These are phyloP conservation scores for Solanum lignicaule DNA, from an alignment of 257 asterid species.

Conservation along the genomic window DNA sequence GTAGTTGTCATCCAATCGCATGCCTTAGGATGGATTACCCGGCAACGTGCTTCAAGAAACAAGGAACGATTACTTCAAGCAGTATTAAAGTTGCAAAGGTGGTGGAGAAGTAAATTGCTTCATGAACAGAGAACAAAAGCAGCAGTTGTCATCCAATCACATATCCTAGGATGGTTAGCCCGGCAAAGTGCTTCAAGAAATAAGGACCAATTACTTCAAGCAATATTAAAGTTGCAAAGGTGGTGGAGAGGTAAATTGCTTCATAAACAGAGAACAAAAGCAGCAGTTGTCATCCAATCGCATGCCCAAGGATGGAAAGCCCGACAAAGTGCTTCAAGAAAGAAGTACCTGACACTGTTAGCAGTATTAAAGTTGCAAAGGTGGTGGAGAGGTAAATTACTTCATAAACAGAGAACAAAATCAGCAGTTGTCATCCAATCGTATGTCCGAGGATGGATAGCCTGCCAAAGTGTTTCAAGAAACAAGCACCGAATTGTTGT, in stretches of 20 bases:
- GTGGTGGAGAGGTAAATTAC: conserved; percentile 64
- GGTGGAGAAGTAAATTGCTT: conserved; percentile 59
- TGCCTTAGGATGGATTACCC: conserved; percentile 53
- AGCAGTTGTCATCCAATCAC: conserved; percentile 59
- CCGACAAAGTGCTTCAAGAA: conserved; percentile 30
- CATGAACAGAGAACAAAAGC: conserved; percentile 27
- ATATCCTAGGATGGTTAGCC: conserved; percentile 55
- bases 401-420: conserved; percentile 19
- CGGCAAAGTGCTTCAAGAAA: conserved; percentile 31
- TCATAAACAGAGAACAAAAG: conserved; percentile 22
- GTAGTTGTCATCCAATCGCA: conserved; percentile 60
- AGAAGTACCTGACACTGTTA: conserved; percentile 17
- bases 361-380: conserved; percentile 57
- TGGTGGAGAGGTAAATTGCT: conserved; percentile 62
- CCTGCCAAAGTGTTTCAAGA: conserved; percentile 33
- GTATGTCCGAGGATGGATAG: conserved; percentile 56
- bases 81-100: conserved; percentile 63
- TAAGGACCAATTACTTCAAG: conserved; percentile 9
- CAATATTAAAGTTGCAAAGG: conserved; percentile 57
- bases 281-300: conserved; percentile 60
- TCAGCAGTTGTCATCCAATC: conserved; percentile 63
- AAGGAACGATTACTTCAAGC: conserved; percentile 16
- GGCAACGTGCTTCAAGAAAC: conserved; percentile 30
- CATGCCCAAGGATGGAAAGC: conserved; percentile 56
- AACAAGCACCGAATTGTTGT: conserved; percentile 32